Conservation (phyloP, 345 rosid species). For the Citrus mangshanensis region DNA sequence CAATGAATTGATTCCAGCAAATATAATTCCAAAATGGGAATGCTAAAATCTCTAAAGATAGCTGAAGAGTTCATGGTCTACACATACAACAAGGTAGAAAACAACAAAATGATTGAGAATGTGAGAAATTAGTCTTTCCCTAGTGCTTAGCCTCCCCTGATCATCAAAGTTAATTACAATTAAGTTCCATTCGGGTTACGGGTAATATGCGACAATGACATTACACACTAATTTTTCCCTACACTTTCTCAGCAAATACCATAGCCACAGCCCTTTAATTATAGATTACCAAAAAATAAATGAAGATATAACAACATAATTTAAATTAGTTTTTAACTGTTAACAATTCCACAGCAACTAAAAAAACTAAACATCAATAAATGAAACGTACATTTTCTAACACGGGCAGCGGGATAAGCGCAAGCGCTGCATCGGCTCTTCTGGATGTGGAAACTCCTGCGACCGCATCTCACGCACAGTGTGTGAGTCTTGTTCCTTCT, state of each 20-base stretch:
- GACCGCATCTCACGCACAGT: conserved; percentile 81
- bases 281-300: background rate
- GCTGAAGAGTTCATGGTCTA: background rate
- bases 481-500: conserved; percentile 85
- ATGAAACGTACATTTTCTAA: conserved; percentile 44
- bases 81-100: background rate
- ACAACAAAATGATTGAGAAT: background rate
- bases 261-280: background rate
- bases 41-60: background rate
- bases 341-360: background rate
- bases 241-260: background rate
- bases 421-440: conserved; percentile 83
- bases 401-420: conserved; percentile 65
- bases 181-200: background rate
- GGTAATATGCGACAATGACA: background rate
- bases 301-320: background rate
- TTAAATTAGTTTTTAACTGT: background rate
- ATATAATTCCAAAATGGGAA: background rate
- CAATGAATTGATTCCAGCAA: background rate
- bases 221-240: background rate
- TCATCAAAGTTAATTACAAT: too few species aligned
- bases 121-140: background rate
- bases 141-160: background rate
- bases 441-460: conserved; percentile 79
- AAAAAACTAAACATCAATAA: background rate